These are phyloP conservation scores for Suillus fuscotomentosus DNA, from an alignment of 768 basidiomycete genomes.

Conservation along the genomic window DNA sequence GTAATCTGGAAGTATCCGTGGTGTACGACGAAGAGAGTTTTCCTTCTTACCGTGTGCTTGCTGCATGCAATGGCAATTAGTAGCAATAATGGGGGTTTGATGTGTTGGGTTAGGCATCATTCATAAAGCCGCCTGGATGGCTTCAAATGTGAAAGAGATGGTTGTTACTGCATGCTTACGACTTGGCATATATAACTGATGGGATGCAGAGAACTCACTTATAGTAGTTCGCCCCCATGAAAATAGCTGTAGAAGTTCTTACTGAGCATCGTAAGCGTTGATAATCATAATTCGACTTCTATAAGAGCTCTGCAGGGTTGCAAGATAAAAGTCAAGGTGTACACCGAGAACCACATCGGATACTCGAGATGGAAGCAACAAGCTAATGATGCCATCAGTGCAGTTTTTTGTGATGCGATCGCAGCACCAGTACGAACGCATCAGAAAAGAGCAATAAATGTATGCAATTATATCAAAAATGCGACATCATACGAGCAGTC, in stretches of 20 bases:
- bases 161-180: no score
- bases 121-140: no score
- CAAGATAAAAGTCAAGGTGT: background rate
- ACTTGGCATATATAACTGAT: no score
- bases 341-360: slow-evolving; percentile 42
- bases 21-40: no score
- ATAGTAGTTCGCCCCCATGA: background rate
- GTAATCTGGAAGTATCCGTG: no score
- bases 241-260: background rate
- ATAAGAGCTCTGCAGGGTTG: background rate
- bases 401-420: slow-evolving; percentile 18
- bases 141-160: no score
- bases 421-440: background rate
- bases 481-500: background rate
- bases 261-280: background rate
- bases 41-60: no score
- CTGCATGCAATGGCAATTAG: no score
- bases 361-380: slow-evolving; percentile 66
- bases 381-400: slow-evolving; percentile 20
- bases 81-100: no score
- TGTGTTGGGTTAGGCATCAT: no score
- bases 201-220: no score
- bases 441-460: background rate
- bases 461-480: background rate
- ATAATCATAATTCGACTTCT: background rate